Base-by-base conservation (phyloP, 2,329 filamentous ascomycete species). In the Exophiala aquamarina region DNA sequence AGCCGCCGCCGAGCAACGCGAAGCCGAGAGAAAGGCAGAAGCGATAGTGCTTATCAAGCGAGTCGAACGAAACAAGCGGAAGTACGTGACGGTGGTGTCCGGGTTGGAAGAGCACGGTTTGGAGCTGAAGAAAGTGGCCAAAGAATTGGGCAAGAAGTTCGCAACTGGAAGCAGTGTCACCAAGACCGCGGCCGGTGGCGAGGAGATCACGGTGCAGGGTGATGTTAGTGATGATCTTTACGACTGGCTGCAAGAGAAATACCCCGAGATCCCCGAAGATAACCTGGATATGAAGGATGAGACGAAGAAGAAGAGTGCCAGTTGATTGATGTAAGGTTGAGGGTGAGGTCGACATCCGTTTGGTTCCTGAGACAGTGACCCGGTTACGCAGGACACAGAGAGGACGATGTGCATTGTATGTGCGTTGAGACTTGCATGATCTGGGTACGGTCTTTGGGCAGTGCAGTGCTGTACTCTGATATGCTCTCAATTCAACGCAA, bases 141-240 rank as follows among this genome's bases (percentile, higher is more conserved):
- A 97, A 76, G 93, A 97, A 63, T 84, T 97, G 59, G 93, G 93
- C 54, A 98, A 97, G 81, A 97, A 96, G 72, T 97, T 98, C 65
- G 93, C 93, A 21, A 97, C 93, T 8, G 93, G 93, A 1, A 86
- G 84, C 13, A 91, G 86, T 35, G 93, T 98, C 35, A 97, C 92
- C 7, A 95, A 96, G 73, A 81, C 87, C 1, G 80, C 89, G 0
- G 84, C 83, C 45, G 89, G 89, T 17, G 87, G 87, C 14, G 93
- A 98, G 70, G 93, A 97, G 72, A 97, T 98, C 66, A 94, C 95
- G 3, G 89, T 98, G 15, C 93, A 98, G 72, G 93, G 93, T 26
- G 93, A 98, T 71, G 84, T 98, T 54, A 95, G 90, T 67, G 88
- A 93, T 61, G 93, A 98, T 71, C 84, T 98, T 56, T 81, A 88